Conservation (phyloP, 371 early-diverging fungal species). For the Mortierella sp. region DNA sequence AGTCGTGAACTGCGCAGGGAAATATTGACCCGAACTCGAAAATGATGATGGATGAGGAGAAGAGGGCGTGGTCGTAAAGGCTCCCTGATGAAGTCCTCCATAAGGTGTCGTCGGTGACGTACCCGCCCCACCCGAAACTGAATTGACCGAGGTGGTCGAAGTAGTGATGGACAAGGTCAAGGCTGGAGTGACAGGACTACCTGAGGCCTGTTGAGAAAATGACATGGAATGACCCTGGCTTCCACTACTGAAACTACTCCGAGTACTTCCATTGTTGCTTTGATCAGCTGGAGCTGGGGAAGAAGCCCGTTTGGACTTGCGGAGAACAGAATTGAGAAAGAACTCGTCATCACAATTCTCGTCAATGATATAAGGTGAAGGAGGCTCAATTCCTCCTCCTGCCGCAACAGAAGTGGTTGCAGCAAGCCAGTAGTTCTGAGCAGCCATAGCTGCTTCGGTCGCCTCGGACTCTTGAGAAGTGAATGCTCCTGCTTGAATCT, state of each 20-base stretch:
- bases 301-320: conserved; percentile 8
- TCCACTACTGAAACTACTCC: background rate
- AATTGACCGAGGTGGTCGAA: background rate
- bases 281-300: background rate
- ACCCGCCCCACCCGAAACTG: too few relatives aligned
- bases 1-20: background rate
- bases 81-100: conserved; percentile 7
- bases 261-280: background rate
- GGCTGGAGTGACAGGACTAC: too few relatives aligned
- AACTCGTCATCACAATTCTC: conserved; percentile 48
- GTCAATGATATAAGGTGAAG: conserved; percentile 42
- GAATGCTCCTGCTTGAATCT: background rate
- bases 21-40: background rate
- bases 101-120: too few relatives aligned
- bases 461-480: background rate
- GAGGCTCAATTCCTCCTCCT: background rate
- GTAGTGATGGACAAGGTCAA: background rate
- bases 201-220: background rate
- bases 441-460: too few relatives aligned
- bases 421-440: too few relatives aligned
- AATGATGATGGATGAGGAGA: background rate
- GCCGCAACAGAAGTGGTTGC: too few relatives aligned
- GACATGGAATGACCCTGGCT: background rate
- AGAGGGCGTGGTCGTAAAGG: conserved; percentile 6
- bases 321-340: conserved; percentile 42